Evolutionary conservation across 805 yeast genomes (phyloP).

Genomic region (Candida broadrunensis): DNA sequence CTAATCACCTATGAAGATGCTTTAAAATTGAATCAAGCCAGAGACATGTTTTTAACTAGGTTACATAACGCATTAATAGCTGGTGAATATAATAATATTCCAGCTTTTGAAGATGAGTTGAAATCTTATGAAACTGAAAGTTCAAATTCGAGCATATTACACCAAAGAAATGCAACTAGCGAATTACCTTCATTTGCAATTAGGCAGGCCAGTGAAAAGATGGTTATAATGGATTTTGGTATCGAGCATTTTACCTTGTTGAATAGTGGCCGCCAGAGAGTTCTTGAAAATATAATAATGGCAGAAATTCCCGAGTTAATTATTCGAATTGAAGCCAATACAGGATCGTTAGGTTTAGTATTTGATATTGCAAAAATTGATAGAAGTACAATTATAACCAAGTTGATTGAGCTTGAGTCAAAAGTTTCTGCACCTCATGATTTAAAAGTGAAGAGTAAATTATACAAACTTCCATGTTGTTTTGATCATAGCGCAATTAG

Average conservation of each 20-base stretch:
- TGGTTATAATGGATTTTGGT: slow-evolving; percentile 29
- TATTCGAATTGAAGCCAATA: slow-evolving; percentile 5
- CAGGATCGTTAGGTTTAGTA: slow-evolving; percentile 20
- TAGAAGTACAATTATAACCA: slow-evolving; percentile 86
- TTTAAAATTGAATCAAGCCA: slow-evolving; percentile 54
- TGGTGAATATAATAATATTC: slow-evolving; percentile 17
- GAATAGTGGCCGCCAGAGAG: slow-evolving; percentile 28
- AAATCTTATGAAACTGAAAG: slow-evolving; percentile 12
- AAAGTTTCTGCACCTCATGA: slow-evolving; percentile 59
- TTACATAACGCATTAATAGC: slow-evolving; percentile 43
- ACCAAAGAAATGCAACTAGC: slow-evolving; percentile 4
- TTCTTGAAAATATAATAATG: slow-evolving; percentile 11
- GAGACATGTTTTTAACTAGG: slow-evolving; percentile 51
- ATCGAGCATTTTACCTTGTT: slow-evolving; percentile 21
- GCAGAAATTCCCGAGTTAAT: slow-evolving; percentile 4
- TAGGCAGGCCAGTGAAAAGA: slow-evolving; percentile 29
- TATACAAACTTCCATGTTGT: slow-evolving; percentile 88
- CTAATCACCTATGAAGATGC: slow-evolving; percentile 76
- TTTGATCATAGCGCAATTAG: slow-evolving; percentile 89
- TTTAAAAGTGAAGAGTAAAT: slow-evolving; percentile 78
- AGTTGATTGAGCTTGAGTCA: slow-evolving; percentile 87
- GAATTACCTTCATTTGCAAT: slow-evolving; percentile 10
- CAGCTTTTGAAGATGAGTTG: slow-evolving; percentile 70
- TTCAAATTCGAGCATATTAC: slow-evolving; percentile 2
- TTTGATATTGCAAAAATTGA: slow-evolving; percentile 45